Percentiles rank a stretch among this genome's conserved stretches.
Evolutionary conservation across 495 filamentous ascomycete species (phyloP).

Genomic region (Neurospora pannonica): DNA sequence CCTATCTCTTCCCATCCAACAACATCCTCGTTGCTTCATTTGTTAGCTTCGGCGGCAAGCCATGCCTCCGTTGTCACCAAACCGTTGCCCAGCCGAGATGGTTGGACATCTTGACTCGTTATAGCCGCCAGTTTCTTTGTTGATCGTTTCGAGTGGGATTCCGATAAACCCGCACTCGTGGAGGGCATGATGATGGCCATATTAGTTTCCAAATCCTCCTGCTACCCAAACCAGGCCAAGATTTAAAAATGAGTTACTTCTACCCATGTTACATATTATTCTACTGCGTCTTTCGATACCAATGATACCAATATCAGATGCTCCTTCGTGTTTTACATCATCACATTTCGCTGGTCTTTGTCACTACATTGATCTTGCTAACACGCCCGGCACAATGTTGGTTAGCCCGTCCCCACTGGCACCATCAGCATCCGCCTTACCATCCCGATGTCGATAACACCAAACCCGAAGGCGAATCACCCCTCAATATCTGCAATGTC

Average conservation of each 20-base stretch:
- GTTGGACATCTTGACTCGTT: not conserved
- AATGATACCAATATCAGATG: not conserved
- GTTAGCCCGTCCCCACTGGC: not conserved
- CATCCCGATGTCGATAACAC: constrained; percentile 20
- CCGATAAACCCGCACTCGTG: not conserved
- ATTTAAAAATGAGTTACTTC: not conserved
- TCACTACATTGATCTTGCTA: not conserved
- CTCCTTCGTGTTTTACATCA: not conserved
- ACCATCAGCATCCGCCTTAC: not conserved
- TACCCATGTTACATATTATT: not conserved
- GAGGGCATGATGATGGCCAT: not conserved
- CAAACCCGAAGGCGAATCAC: constrained; percentile 22
- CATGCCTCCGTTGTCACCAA: not conserved
- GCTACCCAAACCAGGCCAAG: not conserved
- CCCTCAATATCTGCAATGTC: constrained; percentile 13
- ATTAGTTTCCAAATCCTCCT: not conserved
- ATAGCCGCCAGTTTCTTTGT: not conserved
- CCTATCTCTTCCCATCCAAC: not conserved
- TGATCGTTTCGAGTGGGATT: not conserved
- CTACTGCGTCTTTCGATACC: not conserved
- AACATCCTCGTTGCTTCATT: not conserved
- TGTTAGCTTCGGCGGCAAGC: not conserved
- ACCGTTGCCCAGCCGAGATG: not conserved
- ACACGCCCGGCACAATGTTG: not conserved
- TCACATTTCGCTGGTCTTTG: not conserved